Evolutionary conservation across 2,329 filamentous ascomycete genomes (phyloP), one percentile per base, ranked within the genome.

Genomic region (Acephala macrosclerotiorum): DNA sequence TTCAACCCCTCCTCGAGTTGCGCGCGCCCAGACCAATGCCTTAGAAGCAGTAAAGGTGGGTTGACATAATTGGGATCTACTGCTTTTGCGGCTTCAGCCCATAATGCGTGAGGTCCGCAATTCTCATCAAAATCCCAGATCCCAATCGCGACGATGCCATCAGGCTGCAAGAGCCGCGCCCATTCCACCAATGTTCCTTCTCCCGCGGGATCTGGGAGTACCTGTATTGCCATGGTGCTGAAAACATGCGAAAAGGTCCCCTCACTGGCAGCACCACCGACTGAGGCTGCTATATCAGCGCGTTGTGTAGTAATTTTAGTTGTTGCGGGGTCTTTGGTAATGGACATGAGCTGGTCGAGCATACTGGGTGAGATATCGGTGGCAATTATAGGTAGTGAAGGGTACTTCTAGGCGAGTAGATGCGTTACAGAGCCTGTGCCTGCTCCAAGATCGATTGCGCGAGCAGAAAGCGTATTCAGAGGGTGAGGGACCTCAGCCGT

Each of bases 381-480:
- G 3, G 49, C 49, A 14, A 53, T 25, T 14, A 53, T 53, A 29
- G 22, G 22, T 1, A 53, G 49, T 1, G 11, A 14, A 1, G 49
- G 49, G 49, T 53, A 33, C 12, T 33, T 26, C 9, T 14, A 25
- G 9, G 49, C 49, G 2, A 53, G 49, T 29, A 16, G 49, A n/a
- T 53, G 49, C 12, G 49, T 53, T 29, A 53, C 16, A 33, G 49
- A 53, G 25, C 49, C 49, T 20, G 49, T 53, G 4, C 49, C 49
- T 4, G 26, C 49, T 16, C 49, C 49, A 33, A 53, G 49, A n/a
- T 53, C 49, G 49, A 53, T 53, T 3, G 49, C 49, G 25, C 25
- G 49, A 8, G 25, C 49, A 2, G 49, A 26, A 29, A 25, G 49
- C 14, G 26, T 3, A 18, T 29, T 26, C 12, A 53, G 25, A 33